Evolutionary conservation across 768 basidiomycete species (phyloP), one percentile per base, ranked within the genome.

Genomic region (Auriculariales sp.): DNA sequence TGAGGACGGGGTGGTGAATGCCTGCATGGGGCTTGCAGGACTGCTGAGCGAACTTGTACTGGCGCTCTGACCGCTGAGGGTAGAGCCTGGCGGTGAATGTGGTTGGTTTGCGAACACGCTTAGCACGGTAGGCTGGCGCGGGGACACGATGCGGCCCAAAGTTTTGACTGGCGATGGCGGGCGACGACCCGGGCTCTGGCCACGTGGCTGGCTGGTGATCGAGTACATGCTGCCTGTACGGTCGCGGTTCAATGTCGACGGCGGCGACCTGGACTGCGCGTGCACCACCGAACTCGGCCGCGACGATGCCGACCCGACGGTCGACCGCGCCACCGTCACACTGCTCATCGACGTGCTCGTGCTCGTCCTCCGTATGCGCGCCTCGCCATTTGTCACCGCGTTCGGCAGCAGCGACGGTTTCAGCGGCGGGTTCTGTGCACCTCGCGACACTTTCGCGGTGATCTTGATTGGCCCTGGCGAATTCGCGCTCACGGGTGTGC

Each of bases 341-440:
- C n/a, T n/a, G n/a, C n/a, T n/a, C n/a, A n/a, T n/a, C n/a, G n/a
- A n/a, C n/a, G n/a, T n/a, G n/a, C n/a, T n/a, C 50, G 46, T 51
- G 25, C 17, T 27, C 4, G 24, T 32, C 36, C 19, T 32, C 54
- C 61, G 9, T 53, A 56, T n/a, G 55, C 54, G n/a, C 55, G 54
- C 30, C 22, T 54, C 19, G 44, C 53, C 51, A 1, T 55, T 47
- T 24, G 47, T 57, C 58, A 49, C 53, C 59, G 54, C 79, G 79
- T 12, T 76, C 75, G 22, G 77, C 73, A 22, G 78, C 67, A 0
- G 67, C 61, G 5, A 69, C 66, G 11, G 75, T 73, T 10, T 77
- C 80, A 35, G 79, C 79, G 5, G 78, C 75, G 55, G n/a, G n/a
- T n/a, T n/a, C n/a, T n/a, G n/a, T n/a, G n/a, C n/a, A n/a, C n/a